Evolutionary conservation across 345 rosid genomes (phyloP), one percentile per base, ranked within the genome.

Genomic region (Eucalyptus coolabah): DNA sequence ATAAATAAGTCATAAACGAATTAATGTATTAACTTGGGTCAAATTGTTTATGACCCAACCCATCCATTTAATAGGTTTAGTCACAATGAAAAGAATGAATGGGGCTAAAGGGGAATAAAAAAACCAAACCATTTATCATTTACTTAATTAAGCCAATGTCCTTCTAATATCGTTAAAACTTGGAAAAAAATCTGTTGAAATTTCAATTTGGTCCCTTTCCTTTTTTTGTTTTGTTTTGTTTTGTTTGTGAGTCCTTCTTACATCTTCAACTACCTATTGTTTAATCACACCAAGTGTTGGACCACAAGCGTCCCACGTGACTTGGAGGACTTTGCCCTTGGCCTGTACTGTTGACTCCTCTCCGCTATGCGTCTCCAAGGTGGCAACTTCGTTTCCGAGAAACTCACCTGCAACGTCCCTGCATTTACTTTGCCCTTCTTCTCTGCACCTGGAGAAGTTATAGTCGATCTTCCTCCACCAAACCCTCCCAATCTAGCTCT

Each of bases 21-120:
- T 56, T 56, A 24, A 56, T 56, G 0, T 24, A 14, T 56, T 0
- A 56, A 24, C 6, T 56, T 56, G 30, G 12, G 30, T 56, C 0
- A 0, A 24, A 10, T 2, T 0, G 2, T 56, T 56, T 56, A 56
- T 56, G 63, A 56, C 28, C 28, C 1, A 0, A 56, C 13, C 30
- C 13, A 24, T 24, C 63, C 63, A 24, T 56, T 56, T 56, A 24
- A 24, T 4, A 56, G 30, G 30, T 56, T 24, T 56, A 56, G 30
- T 56, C 14, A 56, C 37, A 7, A 6, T 4, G 6, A 65, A 65
- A n/a, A n/a, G 72, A 0, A 65, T 4, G 10, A n/a, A 15, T 0
- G 37, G 9, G 21, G 3, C 3, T 30, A 37, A n/a, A 65, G 72
- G 37, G 32, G 32, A 7, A 63, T 42, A 28, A 6, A 60, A 14